phyloP scores from a whole-genome alignment of 345 rosid species.

The Turritis glabra region DNA sequence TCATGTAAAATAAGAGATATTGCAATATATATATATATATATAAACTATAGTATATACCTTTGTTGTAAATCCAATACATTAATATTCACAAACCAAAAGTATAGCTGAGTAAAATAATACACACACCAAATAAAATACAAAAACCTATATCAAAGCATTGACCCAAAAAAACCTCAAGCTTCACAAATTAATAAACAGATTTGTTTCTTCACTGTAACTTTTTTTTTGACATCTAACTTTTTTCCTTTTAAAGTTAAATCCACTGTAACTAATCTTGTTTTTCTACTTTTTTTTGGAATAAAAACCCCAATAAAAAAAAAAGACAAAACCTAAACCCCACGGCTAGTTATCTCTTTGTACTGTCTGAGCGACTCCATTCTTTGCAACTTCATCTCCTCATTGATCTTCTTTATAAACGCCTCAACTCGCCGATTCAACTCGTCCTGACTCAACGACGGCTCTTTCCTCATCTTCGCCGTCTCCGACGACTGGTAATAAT shows the following conservation, averaged over 20 bases:
- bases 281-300: neutral
- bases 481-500: slow-evolving; percentile 40
- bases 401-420: slow-evolving; percentile 79
- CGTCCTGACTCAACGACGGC: slow-evolving; percentile 77
- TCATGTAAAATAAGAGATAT: no score
- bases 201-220: neutral
- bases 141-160: neutral
- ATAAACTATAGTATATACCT: no score
- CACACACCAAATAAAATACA: neutral
- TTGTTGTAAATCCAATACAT: neutral
- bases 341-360: slow-evolving; percentile 55
- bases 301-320: neutral
- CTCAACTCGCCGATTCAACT: slow-evolving; percentile 82
- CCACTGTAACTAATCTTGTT: neutral
- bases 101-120: neutral
- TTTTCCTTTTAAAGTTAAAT: neutral
- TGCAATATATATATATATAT: no score
- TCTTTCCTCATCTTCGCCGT: slow-evolving; percentile 51
- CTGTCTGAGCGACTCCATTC: slow-evolving; percentile 67
- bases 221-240: neutral
- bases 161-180: neutral
- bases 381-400: slow-evolving; percentile 87
- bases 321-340: slow-evolving; percentile 3
- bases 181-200: slow-evolving; percentile 11
- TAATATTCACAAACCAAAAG: slow-evolving; percentile 1